A percentile compares a stretch with the other conserved stretches of the same genome.
phyloP scores from a whole-genome alignment of 208 protist genomes.

The Trichomonas vaginalis region DNA sequence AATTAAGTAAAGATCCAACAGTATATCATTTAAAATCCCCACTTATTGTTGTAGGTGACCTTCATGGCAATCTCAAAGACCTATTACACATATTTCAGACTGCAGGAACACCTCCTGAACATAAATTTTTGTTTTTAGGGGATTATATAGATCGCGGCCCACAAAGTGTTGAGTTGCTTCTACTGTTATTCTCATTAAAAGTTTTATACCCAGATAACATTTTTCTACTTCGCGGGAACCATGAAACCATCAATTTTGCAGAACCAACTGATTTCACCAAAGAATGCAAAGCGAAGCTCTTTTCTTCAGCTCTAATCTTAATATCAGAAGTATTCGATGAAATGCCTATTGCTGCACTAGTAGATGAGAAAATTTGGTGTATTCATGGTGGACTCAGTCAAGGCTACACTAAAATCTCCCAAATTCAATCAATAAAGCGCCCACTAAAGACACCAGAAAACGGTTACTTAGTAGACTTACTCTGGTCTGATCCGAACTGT shows the following conservation, averaged over 20 bases:
- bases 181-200: conserved; percentile 71
- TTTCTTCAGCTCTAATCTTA: conserved; percentile 53
- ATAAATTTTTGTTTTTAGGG: conserved; percentile 97
- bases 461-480: conserved; percentile 31
- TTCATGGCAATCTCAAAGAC: background rate
- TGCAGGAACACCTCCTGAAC: background rate
- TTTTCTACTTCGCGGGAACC: conserved; percentile 93
- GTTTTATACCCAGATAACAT: conserved; percentile 75
- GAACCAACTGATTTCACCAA: conserved; percentile 96
- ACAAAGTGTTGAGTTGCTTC: conserved; percentile 89
- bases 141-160: conserved; percentile 98
- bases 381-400: conserved; percentile 63
- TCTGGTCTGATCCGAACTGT: conserved; percentile 40
- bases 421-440: conserved; percentile 62
- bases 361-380: conserved; percentile 48
- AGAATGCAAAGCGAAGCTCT: conserved; percentile 56
- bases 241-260: conserved; percentile 88
- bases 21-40: background rate
- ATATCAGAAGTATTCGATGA: conserved; percentile 63
- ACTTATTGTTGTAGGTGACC: background rate
- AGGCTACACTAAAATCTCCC: conserved; percentile 53
- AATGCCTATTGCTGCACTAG: conserved; percentile 53
- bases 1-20: background rate
- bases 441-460: conserved; percentile 63
- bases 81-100: background rate